These are phyloP conservation scores for Candida sanyaensis DNA, from an alignment of 1,139 yeast genomes.

Conservation along the genomic window DNA sequence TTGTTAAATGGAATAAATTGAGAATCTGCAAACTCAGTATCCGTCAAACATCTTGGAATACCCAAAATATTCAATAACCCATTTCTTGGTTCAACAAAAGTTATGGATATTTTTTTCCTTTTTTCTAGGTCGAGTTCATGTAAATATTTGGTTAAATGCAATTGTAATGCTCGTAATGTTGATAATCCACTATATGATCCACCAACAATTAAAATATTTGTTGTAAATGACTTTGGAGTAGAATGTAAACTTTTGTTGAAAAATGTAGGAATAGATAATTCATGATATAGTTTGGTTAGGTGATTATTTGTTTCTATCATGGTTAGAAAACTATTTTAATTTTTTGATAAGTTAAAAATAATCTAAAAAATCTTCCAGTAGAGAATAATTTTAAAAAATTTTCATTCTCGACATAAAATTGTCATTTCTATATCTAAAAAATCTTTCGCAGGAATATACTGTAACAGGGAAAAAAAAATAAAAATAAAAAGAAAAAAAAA, in stretches of 20 bases:
- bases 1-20: constrained; percentile 40
- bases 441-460: neutral
- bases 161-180: constrained; percentile 38
- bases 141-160: constrained; percentile 11
- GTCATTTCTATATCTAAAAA: neutral
- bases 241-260: neutral
- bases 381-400: neutral
- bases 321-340: neutral
- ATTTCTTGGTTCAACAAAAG: constrained; percentile 51
- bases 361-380: neutral
- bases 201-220: constrained; percentile 50
- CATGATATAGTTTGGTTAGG: neutral
- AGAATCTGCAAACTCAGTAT: constrained; percentile 45
- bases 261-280: neutral
- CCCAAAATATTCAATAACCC: constrained; percentile 56
- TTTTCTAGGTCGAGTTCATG: constrained; percentile 2
- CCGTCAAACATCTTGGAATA: constrained; percentile 50
- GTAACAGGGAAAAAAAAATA: too few relatives aligned
- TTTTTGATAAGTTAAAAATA: too few relatives aligned
- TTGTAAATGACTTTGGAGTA: constrained; percentile 14
- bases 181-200: constrained; percentile 55
- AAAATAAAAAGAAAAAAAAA: neutral
- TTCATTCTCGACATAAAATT: neutral
- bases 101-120: constrained; percentile 29
- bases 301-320: neutral